Evolutionary conservation across 352 stramenopile species (phyloP), one percentile per base, ranked within the genome.

Genomic region (Thalassiosira mediterranea): DNA sequence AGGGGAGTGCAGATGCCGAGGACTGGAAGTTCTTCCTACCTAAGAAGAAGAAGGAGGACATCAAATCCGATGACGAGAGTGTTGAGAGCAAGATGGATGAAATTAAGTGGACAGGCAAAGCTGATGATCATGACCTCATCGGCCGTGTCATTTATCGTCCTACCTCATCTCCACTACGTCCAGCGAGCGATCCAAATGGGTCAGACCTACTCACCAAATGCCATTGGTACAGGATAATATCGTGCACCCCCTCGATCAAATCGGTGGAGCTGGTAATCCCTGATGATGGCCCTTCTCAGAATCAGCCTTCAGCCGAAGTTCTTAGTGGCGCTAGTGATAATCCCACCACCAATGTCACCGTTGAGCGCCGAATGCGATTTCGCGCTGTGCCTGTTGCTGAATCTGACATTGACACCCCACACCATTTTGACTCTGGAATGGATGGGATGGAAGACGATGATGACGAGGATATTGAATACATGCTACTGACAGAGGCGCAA

Each of bases 401-500:
- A 40, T 62, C 46, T 52, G 71, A 81, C 40, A 58, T 65, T 42
- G 71, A 71, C 37, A n/a, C 48, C 21, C 42, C 37, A 21, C n/a
- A 44, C 31, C n/a, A n/a, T n/a, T 44, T 25, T 3, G 32, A 64
- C 17, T 21, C 32, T 21, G 25, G 47, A 3, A 29, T 47, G 2
- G 46, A 58, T 32, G 13, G 11, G 11, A 52, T 42, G 15, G 57
- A 67, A 15, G 71, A 80, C 17, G 26, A 68, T 28, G 49, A 66
- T 54, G 72, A 62, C 29, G 57, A 76, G 21, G 49, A 76, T 44
- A 51, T 53, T 17, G 63, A 82, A 5, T 68, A 47, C 19, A 49
- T 91, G 31, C 46, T 91, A 32, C 67, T 92, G 19, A 92, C 87
- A 3, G 81, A 92, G 65, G 80, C 70, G 19, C 87, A 92, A 65